Base-by-base conservation (phyloP, 495 filamentous ascomycete species). In the Penicillium robsamsonii region DNA sequence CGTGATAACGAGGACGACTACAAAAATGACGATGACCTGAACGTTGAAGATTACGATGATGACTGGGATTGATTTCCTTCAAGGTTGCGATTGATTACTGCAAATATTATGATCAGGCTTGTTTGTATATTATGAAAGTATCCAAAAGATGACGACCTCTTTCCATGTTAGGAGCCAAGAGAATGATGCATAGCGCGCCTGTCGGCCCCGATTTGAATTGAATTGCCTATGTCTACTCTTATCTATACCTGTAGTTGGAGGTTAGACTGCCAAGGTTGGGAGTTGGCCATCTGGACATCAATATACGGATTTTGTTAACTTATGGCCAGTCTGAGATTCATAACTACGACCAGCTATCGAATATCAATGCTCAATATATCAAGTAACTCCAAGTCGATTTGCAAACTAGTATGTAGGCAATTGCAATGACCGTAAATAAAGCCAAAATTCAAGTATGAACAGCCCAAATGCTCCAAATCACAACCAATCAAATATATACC, bases 31-130 rank as follows among this genome's bases (percentile, higher is more conserved):
- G 76, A 71, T 57, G 78, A 70, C 33, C 65, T 74, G 49, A 74
- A 74, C 35, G 59, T 74, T 18, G 77, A 81, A 55, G 82, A 86
- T 41, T 82, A 89, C 58, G 88, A 91, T 62, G 86, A 88, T 56
- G 89, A 91, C 65, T 94, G 89, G 89, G 88, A 92, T 67, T 92
- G 63, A 76, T 56, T 42, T n/a, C 42, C 38, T 24, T 55, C 25
- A 27, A 27, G 24, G 18, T 29, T 51, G 18, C n/a, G 29, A 56
- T 27, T 27, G 25, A 45, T 7, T 31, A 50, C 56, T 50, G 59
- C 41, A 45, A 44, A 47, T 45, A 46, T 60, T 40, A 61, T 58
- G 61, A 58, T 48, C 47, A 47, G 54, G 46, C 53, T 54, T 47
- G 30, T 57, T 49, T 65, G 62, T 62, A 66, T 41, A 61, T 61